Conservation (phyloP, 352 stramenopile genomes). For the Globisporangium cylindrosporum region DNA sequence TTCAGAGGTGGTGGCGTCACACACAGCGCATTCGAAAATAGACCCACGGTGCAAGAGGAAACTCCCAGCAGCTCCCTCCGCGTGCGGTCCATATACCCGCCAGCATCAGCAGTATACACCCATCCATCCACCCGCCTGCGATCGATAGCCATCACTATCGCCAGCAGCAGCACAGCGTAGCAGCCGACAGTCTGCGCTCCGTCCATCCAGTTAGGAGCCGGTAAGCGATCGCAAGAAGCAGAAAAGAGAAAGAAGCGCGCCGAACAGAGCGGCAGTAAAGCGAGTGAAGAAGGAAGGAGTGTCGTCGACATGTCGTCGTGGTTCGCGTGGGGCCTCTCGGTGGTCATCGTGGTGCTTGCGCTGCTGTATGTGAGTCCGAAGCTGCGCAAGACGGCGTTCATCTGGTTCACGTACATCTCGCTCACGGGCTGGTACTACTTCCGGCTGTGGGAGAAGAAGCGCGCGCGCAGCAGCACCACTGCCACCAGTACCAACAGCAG, state of each 20-base stretch:
- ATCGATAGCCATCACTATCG: not conserved
- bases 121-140: not conserved
- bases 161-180: not conserved
- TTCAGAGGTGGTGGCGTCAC: not conserved
- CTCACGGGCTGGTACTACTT: slow-evolving; percentile 87
- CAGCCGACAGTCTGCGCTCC: not conserved
- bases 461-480: slow-evolving; percentile 19
- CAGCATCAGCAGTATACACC: not conserved
- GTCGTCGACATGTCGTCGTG: slow-evolving; percentile 12
- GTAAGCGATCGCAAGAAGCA: not conserved
- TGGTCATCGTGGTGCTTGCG: slow-evolving; percentile 38
- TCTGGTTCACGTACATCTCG: slow-evolving; percentile 71
- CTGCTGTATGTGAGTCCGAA: slow-evolving; percentile 41
- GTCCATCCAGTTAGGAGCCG: not conserved
- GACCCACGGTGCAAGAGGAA: not conserved
- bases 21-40: not conserved
- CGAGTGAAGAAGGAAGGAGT: not conserved
- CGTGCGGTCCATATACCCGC: not conserved
- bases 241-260: not conserved
- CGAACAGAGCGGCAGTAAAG: not conserved
- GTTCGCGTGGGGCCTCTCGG: slow-evolving; percentile 31
- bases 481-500: slow-evolving; percentile 16
- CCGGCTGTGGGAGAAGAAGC: slow-evolving; percentile 68
- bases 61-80: not conserved
- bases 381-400: slow-evolving; percentile 63